Evolutionary conservation across 2,329 filamentous ascomycete species (phyloP), one percentile per base, ranked within the genome.

Genomic region (Hymenoscyphus occultus): DNA sequence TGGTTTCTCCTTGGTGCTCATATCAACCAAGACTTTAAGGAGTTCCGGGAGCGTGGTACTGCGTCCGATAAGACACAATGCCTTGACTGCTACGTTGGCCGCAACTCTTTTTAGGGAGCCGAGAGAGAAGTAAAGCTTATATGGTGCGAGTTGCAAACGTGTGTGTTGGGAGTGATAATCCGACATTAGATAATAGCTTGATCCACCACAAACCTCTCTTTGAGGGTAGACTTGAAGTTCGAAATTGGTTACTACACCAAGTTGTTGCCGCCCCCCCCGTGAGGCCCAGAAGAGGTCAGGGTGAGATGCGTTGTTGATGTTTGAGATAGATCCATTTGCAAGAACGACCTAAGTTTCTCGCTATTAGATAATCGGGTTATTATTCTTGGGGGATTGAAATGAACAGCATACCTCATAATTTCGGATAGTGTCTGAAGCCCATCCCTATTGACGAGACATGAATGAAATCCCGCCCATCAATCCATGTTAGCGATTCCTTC

Each of bases 191-290:
- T 48, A 61, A 16, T 31, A 19, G 42, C 28, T 48, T 32, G 32
- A 31, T 22, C 59, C 59, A 35, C 59, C 59, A 13, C 40, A 61
- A 12, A 51, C 42, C n/a, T 51, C 22, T 7, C 19, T 35, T 39
- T 51, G 59, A 13, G 40, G 40, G 42, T 51, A 57, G 14, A 51
- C 48, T 62, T 64, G 56, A 31, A 77, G 0, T 78, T 79, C 68
- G 79, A 81, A 83, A 5, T 76, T 75, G 4, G 81, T 80, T 4
- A 71, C 69, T 7, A 71, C 64, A 35, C 69, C 69, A 31, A 68
- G 48, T 68, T 67, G 4, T 62, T 64, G 2, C 73, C 74, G n/a
- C 76, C 76, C 12, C 12, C 76, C 76, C 28, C 73, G 72, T 9
- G 78, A 68, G 39, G 75, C 76, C 69, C 69, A 76, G 63, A 73